phyloP scores from a whole-genome alignment of 75 land plant genomes.

The Isoetes taiwanensis region DNA sequence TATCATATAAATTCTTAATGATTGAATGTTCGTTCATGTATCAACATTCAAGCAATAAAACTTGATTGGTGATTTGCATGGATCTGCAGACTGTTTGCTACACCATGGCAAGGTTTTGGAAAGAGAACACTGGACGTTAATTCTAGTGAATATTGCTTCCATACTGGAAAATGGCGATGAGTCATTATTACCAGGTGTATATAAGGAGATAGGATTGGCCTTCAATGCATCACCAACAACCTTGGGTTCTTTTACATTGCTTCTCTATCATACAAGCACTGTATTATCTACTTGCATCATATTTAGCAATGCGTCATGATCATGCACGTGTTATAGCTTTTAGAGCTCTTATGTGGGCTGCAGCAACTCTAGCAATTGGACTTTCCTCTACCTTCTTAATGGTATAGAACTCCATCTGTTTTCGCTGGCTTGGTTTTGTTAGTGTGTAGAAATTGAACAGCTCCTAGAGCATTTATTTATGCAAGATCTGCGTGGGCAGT shows the following conservation, averaged over 20 bases:
- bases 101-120: too few relatives aligned
- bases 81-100: too few relatives aligned
- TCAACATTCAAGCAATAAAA: too few relatives aligned
- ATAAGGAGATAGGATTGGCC: conserved; percentile 27
- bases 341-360: conserved; percentile 20
- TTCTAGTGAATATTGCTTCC: conserved; percentile 17
- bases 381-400: conserved; percentile 18
- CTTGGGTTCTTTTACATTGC: conserved; percentile 21
- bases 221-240: conserved; percentile 16
- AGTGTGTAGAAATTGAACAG: too few relatives aligned
- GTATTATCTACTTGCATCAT: conserved; percentile 22
- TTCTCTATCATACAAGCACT: conserved; percentile 19
- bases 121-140: conserved; percentile 11
- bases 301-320: conserved; percentile 13
- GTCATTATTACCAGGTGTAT: conserved; percentile 24
- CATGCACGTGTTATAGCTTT: conserved; percentile 17
- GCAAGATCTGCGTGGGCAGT: too few relatives aligned
- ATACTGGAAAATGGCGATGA: conserved; percentile 33
- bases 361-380: conserved; percentile 26
- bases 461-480: too few relatives aligned
- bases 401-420: conserved; percentile 1
- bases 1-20: too few relatives aligned
- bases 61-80: too few relatives aligned
- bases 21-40: too few relatives aligned
- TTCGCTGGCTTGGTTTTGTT: background rate